These are phyloP conservation scores for Pseudotulostoma volvatum DNA, from an alignment of 495 filamentous ascomycete species.

Conservation along the genomic window DNA sequence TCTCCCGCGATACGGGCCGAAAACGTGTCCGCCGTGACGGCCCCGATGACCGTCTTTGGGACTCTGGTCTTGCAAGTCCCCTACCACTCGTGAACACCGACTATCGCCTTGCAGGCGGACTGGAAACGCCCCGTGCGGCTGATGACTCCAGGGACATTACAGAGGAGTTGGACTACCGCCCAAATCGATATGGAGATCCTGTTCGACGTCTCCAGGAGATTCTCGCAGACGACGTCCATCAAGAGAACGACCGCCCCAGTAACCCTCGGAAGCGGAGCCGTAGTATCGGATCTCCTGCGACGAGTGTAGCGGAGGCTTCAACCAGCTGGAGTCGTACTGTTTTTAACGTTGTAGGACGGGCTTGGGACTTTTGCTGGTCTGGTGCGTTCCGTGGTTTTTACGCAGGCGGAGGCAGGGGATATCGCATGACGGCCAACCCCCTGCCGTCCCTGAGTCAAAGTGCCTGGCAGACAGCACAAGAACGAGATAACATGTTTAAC, in stretches of 20 bases:
- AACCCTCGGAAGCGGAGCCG: conserved; percentile 23
- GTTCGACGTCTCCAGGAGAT: conserved; percentile 14
- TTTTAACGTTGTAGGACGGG: conserved; percentile 51
- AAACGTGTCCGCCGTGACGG: conserved; percentile 26
- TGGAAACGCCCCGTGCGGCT: conserved; percentile 30
- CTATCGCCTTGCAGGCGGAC: conserved; percentile 45
- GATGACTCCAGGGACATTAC: conserved; percentile 7
- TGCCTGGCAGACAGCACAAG: conserved; percentile 13
- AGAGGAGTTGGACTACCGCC: conserved; percentile 28
- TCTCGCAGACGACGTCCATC: conserved; percentile 19
- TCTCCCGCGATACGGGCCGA: conserved; percentile 37
- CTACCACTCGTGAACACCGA: conserved; percentile 35
- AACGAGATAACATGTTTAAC: conserved; percentile 10
- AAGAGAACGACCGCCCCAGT: conserved; percentile 11
- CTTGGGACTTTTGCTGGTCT: conserved; percentile 65
- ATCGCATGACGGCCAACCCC: conserved; percentile 25
- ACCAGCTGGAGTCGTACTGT: conserved; percentile 30
- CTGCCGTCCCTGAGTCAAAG: conserved; percentile 8
- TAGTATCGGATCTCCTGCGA: conserved; percentile 16
- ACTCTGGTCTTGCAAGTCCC: conserved; percentile 17
- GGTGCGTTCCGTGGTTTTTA: conserved; percentile 69
- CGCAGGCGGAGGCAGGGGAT: conserved; percentile 63
- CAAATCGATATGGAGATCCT: conserved; percentile 29
- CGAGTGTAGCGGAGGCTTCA: conserved; percentile 5
- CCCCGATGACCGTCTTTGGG: conserved; percentile 15